A percentile compares a stretch with the other conserved stretches of the same genome.
Evolutionary conservation across 139 green algal genomes (phyloP).

Genomic region (Coelastrella sp.): DNA sequence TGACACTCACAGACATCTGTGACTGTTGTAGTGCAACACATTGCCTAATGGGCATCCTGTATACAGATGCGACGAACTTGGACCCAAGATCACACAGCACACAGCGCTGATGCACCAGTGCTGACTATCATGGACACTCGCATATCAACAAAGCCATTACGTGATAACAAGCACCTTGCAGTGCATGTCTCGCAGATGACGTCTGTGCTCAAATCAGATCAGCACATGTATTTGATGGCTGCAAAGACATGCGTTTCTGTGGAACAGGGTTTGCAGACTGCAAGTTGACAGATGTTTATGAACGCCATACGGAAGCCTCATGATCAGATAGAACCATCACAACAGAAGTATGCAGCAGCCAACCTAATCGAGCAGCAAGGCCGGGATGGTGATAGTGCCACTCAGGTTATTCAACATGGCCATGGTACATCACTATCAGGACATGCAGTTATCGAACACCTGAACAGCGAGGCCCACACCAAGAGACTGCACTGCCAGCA

Average conservation of each 20-base stretch:
- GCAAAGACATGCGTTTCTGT: background rate
- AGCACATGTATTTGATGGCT: background rate
- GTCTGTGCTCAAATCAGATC: background rate
- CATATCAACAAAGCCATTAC: background rate
- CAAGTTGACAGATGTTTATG: background rate
- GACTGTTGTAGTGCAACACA: background rate
- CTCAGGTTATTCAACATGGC: no score
- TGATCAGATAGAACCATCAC: no score
- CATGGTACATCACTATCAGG: no score
- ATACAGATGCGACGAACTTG: background rate
- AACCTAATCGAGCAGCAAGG: no score
- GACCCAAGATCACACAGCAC: background rate
- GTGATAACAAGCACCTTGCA: background rate
- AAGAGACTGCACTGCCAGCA: background rate
- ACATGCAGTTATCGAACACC: no score
- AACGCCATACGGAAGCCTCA: no score
- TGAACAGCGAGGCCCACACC: no score
- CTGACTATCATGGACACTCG: background rate
- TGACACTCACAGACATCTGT: background rate
- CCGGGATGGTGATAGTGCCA: no score
- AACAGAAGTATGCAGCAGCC: no score
- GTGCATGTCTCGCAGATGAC: background rate
- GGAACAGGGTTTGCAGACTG: background rate
- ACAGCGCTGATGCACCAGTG: background rate
- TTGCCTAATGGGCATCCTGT: background rate